Conservation (phyloP, 805 yeast genomes). For the Torulaspora microellipsoides region DNA sequence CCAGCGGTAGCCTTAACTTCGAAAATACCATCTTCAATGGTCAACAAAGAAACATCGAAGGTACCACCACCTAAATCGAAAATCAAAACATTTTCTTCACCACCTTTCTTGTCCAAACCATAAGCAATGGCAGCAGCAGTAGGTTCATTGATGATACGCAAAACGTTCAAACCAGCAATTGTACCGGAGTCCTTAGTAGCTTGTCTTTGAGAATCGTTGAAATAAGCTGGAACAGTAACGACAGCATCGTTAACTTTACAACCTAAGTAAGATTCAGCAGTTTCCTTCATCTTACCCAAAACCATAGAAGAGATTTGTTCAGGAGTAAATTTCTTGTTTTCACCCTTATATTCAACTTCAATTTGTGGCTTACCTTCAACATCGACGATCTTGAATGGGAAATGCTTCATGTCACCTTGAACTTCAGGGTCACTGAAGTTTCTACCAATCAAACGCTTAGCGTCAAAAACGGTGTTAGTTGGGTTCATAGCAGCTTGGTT, state of each 20-base stretch:
- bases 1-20: constrained; percentile 90
- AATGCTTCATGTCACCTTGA: constrained; percentile 60
- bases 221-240: constrained; percentile 93
- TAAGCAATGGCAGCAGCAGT: constrained; percentile 97
- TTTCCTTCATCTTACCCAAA: constrained; percentile 86
- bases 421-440: constrained; percentile 56
- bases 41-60: constrained; percentile 90
- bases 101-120: constrained; percentile 69
- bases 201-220: constrained; percentile 95
- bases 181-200: constrained; percentile 96
- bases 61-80: constrained; percentile 99
- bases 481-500: constrained; percentile 99
- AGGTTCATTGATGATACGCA: constrained; percentile 93
- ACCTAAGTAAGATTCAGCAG: constrained; percentile 89
- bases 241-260: constrained; percentile 83
- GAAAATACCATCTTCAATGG: constrained; percentile 94
- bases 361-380: constrained; percentile 83
- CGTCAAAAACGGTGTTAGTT: constrained; percentile 86
- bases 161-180: constrained; percentile 89
- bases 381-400: constrained; percentile 78
- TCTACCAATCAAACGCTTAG: constrained; percentile 87
- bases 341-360: constrained; percentile 85
- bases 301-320: constrained; percentile 95
- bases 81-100: constrained; percentile 84
- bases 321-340: constrained; percentile 80